Evolutionary conservation across 1,139 yeast species (phyloP).

Genomic region (Arxiozyma heterogenica): DNA sequence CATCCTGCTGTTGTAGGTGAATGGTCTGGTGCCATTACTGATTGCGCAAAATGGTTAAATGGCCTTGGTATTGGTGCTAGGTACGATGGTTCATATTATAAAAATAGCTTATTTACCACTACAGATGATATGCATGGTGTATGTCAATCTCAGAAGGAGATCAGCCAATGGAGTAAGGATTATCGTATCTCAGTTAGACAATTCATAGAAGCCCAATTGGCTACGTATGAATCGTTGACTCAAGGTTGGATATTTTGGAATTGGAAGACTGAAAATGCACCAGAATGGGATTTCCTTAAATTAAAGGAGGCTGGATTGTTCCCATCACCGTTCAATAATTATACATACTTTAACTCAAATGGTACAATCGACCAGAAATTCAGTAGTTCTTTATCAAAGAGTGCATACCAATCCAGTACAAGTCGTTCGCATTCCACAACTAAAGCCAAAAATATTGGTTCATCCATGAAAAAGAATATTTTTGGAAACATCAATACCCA

Average conservation of each 20-base stretch:
- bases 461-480: not conserved
- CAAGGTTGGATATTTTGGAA: constrained; percentile 66
- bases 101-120: constrained; percentile 29
- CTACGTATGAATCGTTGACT: constrained; percentile 34
- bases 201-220: constrained; percentile 44
- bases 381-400: constrained; percentile 14
- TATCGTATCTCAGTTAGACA: constrained; percentile 35
- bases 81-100: constrained; percentile 43
- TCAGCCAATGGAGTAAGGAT: constrained; percentile 29
- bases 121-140: constrained; percentile 12
- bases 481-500: not conserved
- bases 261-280: constrained; percentile 52
- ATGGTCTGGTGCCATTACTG: constrained; percentile 57
- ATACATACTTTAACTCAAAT: constrained; percentile 24
- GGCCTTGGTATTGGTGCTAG: constrained; percentile 54
- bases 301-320: constrained; percentile 43
- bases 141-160: constrained; percentile 18
- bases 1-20: constrained; percentile 54
- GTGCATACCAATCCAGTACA: constrained; percentile 10
- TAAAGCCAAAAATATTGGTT: not conserved
- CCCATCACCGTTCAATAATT: constrained; percentile 50
- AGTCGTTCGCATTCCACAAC: not conserved
- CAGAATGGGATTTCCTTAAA: constrained; percentile 55
- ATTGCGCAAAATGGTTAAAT: constrained; percentile 58
- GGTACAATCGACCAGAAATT: constrained; percentile 10